Conservation (phyloP, 2,329 filamentous ascomycete genomes). For the Sporothrix curviconia region DNA sequence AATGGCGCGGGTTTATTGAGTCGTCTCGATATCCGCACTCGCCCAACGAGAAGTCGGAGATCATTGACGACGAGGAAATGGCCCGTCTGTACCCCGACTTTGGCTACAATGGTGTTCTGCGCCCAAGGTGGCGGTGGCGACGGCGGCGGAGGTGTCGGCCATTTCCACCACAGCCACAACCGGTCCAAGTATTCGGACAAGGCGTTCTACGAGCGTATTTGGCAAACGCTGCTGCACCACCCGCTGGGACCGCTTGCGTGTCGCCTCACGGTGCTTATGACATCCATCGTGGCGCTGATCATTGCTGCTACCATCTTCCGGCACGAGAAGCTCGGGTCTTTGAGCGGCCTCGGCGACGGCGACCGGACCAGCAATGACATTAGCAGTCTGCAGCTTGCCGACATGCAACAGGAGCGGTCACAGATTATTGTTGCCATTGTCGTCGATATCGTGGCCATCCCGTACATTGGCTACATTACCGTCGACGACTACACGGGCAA, state of each 20-base stretch:
- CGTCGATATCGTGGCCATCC: slow-evolving; percentile 79
- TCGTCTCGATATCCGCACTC: slow-evolving; percentile 47
- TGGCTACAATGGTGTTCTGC: slow-evolving; percentile 29
- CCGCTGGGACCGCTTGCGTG: slow-evolving; percentile 81
- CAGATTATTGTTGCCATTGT: slow-evolving; percentile 85
- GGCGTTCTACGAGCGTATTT: slow-evolving; percentile 48
- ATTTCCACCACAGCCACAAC: slow-evolving; percentile 3
- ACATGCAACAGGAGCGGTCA: slow-evolving; percentile 46
- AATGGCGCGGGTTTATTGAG: slow-evolving; percentile 48
- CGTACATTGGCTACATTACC: slow-evolving; percentile 89
- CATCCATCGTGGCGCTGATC: slow-evolving; percentile 74
- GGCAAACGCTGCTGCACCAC: slow-evolving; percentile 66
- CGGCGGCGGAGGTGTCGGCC: slow-evolving; percentile 33
- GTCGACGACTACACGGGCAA: slow-evolving; percentile 95
- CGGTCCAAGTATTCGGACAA: slow-evolving; percentile 4
- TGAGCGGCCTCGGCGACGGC: neutral
- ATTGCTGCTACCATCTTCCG: slow-evolving; percentile 70
- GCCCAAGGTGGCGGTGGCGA: slow-evolving; percentile 24
- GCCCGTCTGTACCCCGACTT: slow-evolving; percentile 40
- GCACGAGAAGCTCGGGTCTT: slow-evolving; percentile 37
- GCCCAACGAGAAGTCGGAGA: slow-evolving; percentile 40
- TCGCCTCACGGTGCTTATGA: slow-evolving; percentile 73
- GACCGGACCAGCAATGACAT: slow-evolving; percentile 30
- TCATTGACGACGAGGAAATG: slow-evolving; percentile 41
- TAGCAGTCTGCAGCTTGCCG: slow-evolving; percentile 2